Evolutionary conservation across 805 yeast species (phyloP), one percentile per base, ranked within the genome.

Genomic region (Sugiyamaella qingdaonensis): DNA sequence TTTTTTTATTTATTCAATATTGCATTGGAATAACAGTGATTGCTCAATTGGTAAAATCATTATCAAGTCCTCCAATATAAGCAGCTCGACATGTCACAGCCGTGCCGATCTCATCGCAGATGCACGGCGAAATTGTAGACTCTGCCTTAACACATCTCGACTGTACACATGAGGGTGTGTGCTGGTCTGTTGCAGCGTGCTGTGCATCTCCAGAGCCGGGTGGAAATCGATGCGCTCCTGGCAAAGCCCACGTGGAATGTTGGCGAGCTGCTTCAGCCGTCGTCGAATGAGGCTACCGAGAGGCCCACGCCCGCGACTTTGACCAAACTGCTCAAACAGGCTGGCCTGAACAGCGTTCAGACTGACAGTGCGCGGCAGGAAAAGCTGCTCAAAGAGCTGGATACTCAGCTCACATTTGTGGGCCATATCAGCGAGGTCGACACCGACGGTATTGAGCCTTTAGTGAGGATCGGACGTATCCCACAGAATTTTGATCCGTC

Each of bases 391-490:
- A 44, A 48, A 5, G 71, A 71, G 36, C 58, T 72, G 10, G 56
- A 58, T 14, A 66, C 64, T 44, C 76, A 72, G 61, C 61, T 72
- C 31, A 62, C 58, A 24, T 72, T 72, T 54, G 71, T 72, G 2
- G 72, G 72, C 54, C 68, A 65, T n/a, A 63, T 72, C 16, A 57
- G 63, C n/a, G 63, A 61, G 10, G 67, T 69, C 8, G 64, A 70
- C 33, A 68, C 74, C 2, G 54, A 51, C 2, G 67, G 65, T 2
- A 53, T 67, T 10, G 63, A 60, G 51, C 76, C 75, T 9, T 55
- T 71, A 19, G 62, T 62, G 7, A 57, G 71, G 2, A 57, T 68
- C 18, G 61, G 63, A 16, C 58, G 61, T 0, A 42, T 46, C 5
- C 54, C 58, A 21, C 54, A 49, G 10, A 37, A 50, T 2, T 48